Base-by-base conservation (phyloP, 192 early-diverging fungal genomes). In the Podila verticillata region DNA sequence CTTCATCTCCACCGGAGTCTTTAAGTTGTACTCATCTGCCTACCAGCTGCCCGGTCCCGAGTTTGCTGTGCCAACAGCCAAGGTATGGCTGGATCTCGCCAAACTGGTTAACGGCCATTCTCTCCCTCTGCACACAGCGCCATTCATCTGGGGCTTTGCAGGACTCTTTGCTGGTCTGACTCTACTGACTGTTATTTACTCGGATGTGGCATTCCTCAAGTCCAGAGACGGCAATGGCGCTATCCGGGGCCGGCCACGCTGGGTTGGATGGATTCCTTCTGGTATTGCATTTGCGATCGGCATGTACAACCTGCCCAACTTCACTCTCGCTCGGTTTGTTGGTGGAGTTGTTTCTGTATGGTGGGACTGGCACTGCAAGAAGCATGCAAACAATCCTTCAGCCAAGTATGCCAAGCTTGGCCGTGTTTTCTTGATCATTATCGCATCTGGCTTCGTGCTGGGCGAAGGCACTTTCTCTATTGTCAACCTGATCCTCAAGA, bases 221-320 rank as follows among this genome's bases (percentile, higher is more conserved):
- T 44, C 39, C 13, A 44, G 39, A 15, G 39, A 15, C 13, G 10
- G 36, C 36, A 39, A 39, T 39, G 10, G 31, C 70, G 24, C 28
- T 78, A 8, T 66, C 61, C 17, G 57, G 47, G 24, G 56, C 29
- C 0, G 24, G 13, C 12, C 56, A 62, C 10, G 71, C 68, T 91
- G 90, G 91, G 26, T 74, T 2, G 51, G 48, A 3, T 89, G 78
- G 39, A 81, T 91, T 68, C 92, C 92, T 17, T 90, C 89, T 51
- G 92, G 92, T 1, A 92, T 94, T 36, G 91, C 92, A 26, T 94
- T 94, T 84, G 91, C 92, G 7, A 91, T 94, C 60, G 92, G 92
- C 9, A 94, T 94, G 70, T 94, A 92, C 81, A 94, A 94, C 74
- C 84, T 92, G 3, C 92, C 92, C 8, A 90, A 90, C 56, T 94